A percentile compares a stretch with the other conserved stretches of the same genome.
Conservation (phyloP, 257 asterid species). For the Fraxinus pennsylvanica region DNA sequence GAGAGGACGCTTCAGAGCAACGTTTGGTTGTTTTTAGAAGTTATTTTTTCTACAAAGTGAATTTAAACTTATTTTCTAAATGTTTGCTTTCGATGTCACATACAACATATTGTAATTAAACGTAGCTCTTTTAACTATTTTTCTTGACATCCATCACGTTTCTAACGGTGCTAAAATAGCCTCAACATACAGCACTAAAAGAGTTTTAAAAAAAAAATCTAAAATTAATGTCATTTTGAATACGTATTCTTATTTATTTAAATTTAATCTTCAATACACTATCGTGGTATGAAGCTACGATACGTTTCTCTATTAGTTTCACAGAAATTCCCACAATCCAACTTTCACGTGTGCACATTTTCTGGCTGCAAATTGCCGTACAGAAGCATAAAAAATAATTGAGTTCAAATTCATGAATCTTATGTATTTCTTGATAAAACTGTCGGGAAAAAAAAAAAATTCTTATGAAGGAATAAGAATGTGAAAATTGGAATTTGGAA, state of each 20-base stretch:
- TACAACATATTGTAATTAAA: no score
- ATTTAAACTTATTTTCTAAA: no score
- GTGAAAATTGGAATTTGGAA: neutral
- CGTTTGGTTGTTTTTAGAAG: neutral
- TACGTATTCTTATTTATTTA: no score
- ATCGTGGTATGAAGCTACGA: neutral
- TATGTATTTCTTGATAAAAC: neutral
- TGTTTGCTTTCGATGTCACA: no score
- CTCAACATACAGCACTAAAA: no score
- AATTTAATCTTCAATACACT: neutral
- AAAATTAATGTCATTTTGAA: no score
- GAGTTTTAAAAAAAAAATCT: no score
- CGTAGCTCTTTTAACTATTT: no score
- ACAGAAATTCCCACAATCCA: neutral
- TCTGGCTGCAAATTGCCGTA: conserved; percentile 21
- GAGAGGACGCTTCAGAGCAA: no score
- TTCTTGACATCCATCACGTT: no score
- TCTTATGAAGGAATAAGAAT: neutral
- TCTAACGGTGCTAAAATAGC: no score
- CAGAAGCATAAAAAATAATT: conserved; percentile 1
- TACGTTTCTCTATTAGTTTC: neutral
- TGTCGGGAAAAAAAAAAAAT: neutral
- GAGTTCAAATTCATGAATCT: conserved; percentile 15
- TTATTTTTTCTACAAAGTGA: no score
- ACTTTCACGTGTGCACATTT: neutral